phyloP scores from a whole-genome alignment of 352 stramenopile genomes.

The Globisporangium cederbergense region DNA sequence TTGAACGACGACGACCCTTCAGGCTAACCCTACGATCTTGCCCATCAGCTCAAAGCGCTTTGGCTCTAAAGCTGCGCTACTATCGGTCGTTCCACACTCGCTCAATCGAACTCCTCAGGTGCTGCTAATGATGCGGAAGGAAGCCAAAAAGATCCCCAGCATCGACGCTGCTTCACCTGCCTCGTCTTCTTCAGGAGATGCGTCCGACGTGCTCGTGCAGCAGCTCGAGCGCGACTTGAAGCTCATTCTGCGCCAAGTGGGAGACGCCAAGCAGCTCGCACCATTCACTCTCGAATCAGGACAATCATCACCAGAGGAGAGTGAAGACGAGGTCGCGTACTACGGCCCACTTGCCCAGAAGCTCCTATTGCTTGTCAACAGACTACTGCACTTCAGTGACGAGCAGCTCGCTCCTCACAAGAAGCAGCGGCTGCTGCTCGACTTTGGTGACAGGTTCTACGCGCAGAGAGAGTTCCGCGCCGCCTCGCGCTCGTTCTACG shows the following conservation, averaged over 20 bases:
- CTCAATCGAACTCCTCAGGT: too few relatives aligned
- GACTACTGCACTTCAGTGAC: conserved; percentile 27
- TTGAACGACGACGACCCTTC: neutral
- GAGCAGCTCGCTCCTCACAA: conserved; percentile 33
- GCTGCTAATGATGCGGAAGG: neutral
- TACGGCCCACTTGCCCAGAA: conserved; percentile 43
- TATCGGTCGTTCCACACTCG: too few relatives aligned
- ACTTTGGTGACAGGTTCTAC: conserved; percentile 50
- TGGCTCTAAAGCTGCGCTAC: too few relatives aligned
- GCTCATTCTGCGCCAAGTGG: conserved; percentile 30
- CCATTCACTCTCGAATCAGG: neutral
- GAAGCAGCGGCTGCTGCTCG: conserved; percentile 41
- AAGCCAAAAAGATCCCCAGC: conserved; percentile 18
- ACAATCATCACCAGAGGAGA: conserved; percentile 3
- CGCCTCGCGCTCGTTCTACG: conserved; percentile 51
- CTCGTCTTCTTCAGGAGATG: conserved; percentile 6
- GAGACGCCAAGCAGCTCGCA: conserved; percentile 25
- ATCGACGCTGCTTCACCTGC: neutral
- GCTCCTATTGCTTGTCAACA: conserved; percentile 30
- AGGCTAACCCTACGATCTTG: neutral
- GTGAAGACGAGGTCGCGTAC: conserved; percentile 33
- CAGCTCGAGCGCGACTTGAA: conserved; percentile 56
- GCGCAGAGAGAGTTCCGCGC: conserved; percentile 40
- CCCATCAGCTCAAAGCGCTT: neutral
- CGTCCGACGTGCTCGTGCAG: conserved; percentile 31